Evolutionary conservation across 2,329 filamentous ascomycete species (phyloP).

Genomic region (Colletotrichum sidae): DNA sequence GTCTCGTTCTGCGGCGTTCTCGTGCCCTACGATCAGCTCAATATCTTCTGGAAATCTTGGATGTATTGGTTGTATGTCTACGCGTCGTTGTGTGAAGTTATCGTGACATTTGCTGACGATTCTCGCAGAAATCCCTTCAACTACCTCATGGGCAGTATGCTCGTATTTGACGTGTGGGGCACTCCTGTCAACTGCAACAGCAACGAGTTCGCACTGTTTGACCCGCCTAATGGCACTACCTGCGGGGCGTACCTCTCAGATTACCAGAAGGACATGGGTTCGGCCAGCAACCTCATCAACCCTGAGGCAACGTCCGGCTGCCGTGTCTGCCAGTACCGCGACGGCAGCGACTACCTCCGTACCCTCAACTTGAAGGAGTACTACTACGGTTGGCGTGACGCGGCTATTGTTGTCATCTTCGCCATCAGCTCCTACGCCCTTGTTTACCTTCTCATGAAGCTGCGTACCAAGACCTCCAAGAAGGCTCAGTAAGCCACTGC

Average conservation of each 20-base stretch:
- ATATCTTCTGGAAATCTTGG: constrained; percentile 76
- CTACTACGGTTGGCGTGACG: constrained; percentile 75
- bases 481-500: constrained; percentile 51
- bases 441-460: constrained; percentile 60
- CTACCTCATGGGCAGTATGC: constrained; percentile 68
- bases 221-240: constrained; percentile 62
- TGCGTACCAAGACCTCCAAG: constrained; percentile 61
- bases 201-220: constrained; percentile 62
- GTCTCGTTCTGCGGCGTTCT: constrained; percentile 81
- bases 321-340: constrained; percentile 69
- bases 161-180: constrained; percentile 64
- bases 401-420: constrained; percentile 69
- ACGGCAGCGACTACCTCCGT: constrained; percentile 69
- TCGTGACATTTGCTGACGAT: background rate
- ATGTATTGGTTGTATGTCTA: constrained; percentile 19
- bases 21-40: constrained; percentile 74
- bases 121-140: constrained; percentile 65
- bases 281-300: constrained; percentile 66
- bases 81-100: background rate
- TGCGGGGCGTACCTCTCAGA: constrained; percentile 68
- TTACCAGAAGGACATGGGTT: constrained; percentile 63
- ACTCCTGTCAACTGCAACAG: constrained; percentile 58
- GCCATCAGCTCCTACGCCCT: constrained; percentile 63
- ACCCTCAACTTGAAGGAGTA: constrained; percentile 71
- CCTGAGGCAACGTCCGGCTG: constrained; percentile 67